Conservation (phyloP, 306 rosid genomes). For the Phaseolus lunatus region DNA sequence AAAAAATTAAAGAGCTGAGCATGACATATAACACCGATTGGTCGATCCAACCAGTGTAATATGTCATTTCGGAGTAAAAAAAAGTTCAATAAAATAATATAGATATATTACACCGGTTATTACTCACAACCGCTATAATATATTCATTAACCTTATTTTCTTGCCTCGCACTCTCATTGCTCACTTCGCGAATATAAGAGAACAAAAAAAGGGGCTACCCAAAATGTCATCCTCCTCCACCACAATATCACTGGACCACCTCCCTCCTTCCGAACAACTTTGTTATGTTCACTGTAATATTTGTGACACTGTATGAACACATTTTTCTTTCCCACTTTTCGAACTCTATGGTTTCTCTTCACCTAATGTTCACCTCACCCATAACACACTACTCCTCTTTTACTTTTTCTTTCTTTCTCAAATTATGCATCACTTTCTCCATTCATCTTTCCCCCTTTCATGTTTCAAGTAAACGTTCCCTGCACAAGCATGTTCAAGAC, state of each 20-base stretch:
- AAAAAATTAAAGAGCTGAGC: too few species aligned
- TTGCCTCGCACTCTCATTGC: too few species aligned
- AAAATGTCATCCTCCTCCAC: slow-evolving; percentile 86
- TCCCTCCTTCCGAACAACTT: slow-evolving; percentile 90
- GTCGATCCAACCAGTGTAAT: too few species aligned
- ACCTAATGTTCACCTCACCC: neutral
- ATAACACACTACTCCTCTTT: neutral
- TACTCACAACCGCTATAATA: too few species aligned
- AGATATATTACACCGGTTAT: too few species aligned
- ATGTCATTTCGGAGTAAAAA: too few species aligned
- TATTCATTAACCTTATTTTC: too few species aligned
- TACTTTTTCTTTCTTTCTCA: neutral
- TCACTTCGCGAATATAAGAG: slow-evolving; percentile 49
- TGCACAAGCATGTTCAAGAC: slow-evolving; percentile 95
- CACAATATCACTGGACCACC: slow-evolving; percentile 84
- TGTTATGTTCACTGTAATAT: slow-evolving; percentile 97
- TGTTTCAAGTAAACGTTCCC: slow-evolving; percentile 88
- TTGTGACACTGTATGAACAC: slow-evolving; percentile 83
- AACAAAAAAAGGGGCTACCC: slow-evolving; percentile 47
- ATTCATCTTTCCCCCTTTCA: neutral
- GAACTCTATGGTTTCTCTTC: slow-evolving; percentile 36
- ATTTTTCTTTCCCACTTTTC: neutral
- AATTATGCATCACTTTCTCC: neutral
- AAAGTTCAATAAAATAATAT: too few species aligned
- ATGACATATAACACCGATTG: too few species aligned